phyloP scores from a whole-genome alignment of 1,284 basidiomycete genomes.

The Termitomyces sp. region DNA sequence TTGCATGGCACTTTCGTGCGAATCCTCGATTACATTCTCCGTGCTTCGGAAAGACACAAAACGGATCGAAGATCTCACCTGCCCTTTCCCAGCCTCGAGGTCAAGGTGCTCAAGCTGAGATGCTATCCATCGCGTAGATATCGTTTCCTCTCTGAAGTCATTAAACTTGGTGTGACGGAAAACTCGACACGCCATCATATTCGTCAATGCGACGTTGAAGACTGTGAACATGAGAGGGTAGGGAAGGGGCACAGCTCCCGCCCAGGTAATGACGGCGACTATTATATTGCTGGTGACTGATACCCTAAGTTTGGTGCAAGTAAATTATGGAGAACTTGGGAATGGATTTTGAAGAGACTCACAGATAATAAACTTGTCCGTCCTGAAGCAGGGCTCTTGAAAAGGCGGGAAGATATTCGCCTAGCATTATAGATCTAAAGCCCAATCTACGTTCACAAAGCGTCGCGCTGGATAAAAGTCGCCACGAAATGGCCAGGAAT shows the following conservation, averaged over 20 bases:
- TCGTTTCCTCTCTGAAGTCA: slow-evolving; percentile 6
- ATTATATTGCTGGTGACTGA: slow-evolving; percentile 16
- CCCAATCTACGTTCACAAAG: neutral
- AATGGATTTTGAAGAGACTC: neutral
- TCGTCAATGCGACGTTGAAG: slow-evolving; percentile 12
- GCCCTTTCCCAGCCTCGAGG: neutral
- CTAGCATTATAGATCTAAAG: slow-evolving; percentile 3
- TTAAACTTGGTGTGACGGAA: slow-evolving; percentile 16
- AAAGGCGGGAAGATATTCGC: slow-evolving; percentile 14
- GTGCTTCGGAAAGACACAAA: neutral
- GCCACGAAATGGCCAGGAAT: slow-evolving; percentile 18
- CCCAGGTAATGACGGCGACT: slow-evolving; percentile 9
- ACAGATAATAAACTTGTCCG: slow-evolving; percentile 19
- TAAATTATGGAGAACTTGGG: neutral
- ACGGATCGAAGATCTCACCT: neutral
- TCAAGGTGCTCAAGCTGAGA: slow-evolving; percentile 4
- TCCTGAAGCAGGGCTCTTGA: slow-evolving; percentile 14
- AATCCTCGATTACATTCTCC: neutral
- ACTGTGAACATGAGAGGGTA: slow-evolving; percentile 13
- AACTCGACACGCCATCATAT: slow-evolving; percentile 18
- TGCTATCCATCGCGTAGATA: slow-evolving; percentile 6
- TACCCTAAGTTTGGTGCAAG: neutral
- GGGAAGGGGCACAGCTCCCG: slow-evolving; percentile 5
- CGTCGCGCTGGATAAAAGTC: slow-evolving; percentile 6
- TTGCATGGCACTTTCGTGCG: neutral